Evolutionary conservation across 208 protist species (phyloP).

Genomic region (Crithidia sp.): DNA sequence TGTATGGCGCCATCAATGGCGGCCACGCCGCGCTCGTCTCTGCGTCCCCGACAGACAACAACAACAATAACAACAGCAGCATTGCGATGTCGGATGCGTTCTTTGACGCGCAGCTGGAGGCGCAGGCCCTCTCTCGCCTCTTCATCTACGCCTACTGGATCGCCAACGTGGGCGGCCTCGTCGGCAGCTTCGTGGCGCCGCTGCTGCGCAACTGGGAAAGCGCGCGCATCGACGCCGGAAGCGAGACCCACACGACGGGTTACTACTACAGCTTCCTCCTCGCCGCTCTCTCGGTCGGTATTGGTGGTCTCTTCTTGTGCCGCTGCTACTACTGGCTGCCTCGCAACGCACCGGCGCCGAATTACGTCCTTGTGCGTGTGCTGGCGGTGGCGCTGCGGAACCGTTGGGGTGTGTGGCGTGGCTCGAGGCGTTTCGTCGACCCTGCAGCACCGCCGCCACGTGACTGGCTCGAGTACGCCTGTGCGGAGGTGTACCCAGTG

Average conservation of each 20-base stretch:
- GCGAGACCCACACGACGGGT: conserved; percentile 46
- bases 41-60: too few relatives aligned
- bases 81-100: background rate
- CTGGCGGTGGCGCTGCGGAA: conserved; percentile 33
- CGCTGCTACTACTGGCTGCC: conserved; percentile 33
- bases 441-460: conserved; percentile 1
- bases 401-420: conserved; percentile 12
- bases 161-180: conserved; percentile 54
- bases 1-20: too few relatives aligned
- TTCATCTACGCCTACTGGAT: conserved; percentile 65
- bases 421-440: background rate
- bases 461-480: conserved; percentile 31
- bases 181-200: conserved; percentile 62
- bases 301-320: conserved; percentile 40
- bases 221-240: conserved; percentile 28
- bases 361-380: conserved; percentile 60
- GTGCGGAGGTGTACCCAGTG: background rate
- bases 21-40: too few relatives aligned
- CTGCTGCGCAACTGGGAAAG: conserved; percentile 55
- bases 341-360: conserved; percentile 40
- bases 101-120: conserved; percentile 20
- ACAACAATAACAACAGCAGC: background rate
- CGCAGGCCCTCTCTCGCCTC: conserved; percentile 44
- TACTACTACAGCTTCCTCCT: conserved; percentile 71
- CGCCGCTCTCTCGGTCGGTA: conserved; percentile 39